These are phyloP conservation scores for Boletus barrowsii DNA, from an alignment of 768 basidiomycete genomes.

Conservation along the genomic window DNA sequence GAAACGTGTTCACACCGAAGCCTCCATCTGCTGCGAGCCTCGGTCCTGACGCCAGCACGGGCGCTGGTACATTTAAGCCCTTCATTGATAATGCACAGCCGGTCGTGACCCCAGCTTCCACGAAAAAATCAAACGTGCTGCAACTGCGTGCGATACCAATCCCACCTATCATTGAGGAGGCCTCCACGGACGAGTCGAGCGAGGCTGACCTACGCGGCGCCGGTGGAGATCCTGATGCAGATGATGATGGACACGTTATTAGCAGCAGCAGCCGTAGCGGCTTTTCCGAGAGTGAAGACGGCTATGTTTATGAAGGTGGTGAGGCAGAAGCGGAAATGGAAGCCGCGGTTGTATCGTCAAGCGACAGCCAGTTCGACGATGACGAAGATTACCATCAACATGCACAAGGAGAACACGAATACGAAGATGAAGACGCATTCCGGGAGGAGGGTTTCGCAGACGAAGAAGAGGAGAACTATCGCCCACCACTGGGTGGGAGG, in stretches of 20 bases:
- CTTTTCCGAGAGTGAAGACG: slow-evolving; percentile 35
- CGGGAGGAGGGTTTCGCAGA: slow-evolving; percentile 29
- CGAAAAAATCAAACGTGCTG: slow-evolving; percentile 18
- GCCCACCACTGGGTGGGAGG: slow-evolving; percentile 62
- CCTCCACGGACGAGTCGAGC: slow-evolving; percentile 33
- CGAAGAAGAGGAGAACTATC: slow-evolving; percentile 31
- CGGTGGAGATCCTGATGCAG: slow-evolving; percentile 21
- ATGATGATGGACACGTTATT: slow-evolving; percentile 24
- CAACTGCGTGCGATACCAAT: slow-evolving; percentile 19
- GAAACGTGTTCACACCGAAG: slow-evolving; percentile 45
- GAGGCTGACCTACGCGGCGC: slow-evolving; percentile 21
- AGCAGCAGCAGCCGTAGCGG: slow-evolving; percentile 29
- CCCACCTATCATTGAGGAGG: slow-evolving; percentile 24
- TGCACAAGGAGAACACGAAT: slow-evolving; percentile 7
- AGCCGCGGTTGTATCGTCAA: slow-evolving; percentile 26
- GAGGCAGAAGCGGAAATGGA: slow-evolving; percentile 27
- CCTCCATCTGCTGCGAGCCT: slow-evolving; percentile 22
- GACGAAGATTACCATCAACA: slow-evolving; percentile 25
- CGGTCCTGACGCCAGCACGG: slow-evolving; percentile 3
- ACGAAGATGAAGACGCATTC: slow-evolving; percentile 26
- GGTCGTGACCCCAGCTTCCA: slow-evolving; percentile 14
- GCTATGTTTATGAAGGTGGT: slow-evolving; percentile 29
- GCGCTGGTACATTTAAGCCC: slow-evolving; percentile 34
- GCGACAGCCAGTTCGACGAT: slow-evolving; percentile 33
- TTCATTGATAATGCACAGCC: slow-evolving; percentile 30